These are phyloP conservation scores for Cylindricascospora bacillispora DNA, from an alignment of 1,139 yeast species.

Conservation along the genomic window DNA sequence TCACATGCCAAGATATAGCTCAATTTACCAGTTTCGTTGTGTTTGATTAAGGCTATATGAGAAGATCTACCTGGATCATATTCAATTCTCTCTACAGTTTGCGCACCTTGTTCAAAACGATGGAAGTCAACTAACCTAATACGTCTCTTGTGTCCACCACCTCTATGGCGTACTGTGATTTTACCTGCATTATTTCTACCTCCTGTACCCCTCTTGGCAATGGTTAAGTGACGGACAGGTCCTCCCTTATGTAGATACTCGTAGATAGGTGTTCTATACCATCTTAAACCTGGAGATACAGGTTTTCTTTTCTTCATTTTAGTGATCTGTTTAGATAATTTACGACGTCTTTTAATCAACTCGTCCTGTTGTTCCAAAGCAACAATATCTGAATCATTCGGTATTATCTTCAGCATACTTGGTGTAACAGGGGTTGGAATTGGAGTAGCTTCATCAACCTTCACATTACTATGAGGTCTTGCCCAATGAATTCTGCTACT, in stretches of 20 bases:
- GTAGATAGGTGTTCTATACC: conserved; percentile 81
- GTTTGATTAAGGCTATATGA: conserved; percentile 78
- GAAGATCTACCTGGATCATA: conserved; percentile 93
- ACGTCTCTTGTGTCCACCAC: conserved; percentile 93
- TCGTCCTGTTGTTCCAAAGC: conserved; percentile 73
- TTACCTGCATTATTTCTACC: conserved; percentile 88
- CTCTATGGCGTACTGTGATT: conserved; percentile 87
- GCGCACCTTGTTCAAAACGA: conserved; percentile 57
- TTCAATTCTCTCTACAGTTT: conserved; percentile 77
- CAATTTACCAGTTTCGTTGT: conserved; percentile 46
- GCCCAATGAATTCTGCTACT: too few species aligned
- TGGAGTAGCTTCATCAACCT: not conserved
- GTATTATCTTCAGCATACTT: conserved; percentile 27
- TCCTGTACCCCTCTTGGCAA: conserved; percentile 57
- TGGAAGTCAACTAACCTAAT: conserved; percentile 69
- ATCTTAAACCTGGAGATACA: conserved; percentile 77
- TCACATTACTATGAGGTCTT: too few species aligned
- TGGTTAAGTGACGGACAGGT: conserved; percentile 67
- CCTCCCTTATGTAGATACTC: conserved; percentile 78
- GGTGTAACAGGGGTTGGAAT: conserved; percentile 7
- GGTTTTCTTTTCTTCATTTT: conserved; percentile 68
- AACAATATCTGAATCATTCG: conserved; percentile 38
- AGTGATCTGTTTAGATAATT: conserved; percentile 57
- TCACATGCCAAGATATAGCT: conserved; percentile 84
- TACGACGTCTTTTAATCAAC: conserved; percentile 57